Conservation (phyloP, 805 yeast genomes). For the Myxozyma neglecta region DNA sequence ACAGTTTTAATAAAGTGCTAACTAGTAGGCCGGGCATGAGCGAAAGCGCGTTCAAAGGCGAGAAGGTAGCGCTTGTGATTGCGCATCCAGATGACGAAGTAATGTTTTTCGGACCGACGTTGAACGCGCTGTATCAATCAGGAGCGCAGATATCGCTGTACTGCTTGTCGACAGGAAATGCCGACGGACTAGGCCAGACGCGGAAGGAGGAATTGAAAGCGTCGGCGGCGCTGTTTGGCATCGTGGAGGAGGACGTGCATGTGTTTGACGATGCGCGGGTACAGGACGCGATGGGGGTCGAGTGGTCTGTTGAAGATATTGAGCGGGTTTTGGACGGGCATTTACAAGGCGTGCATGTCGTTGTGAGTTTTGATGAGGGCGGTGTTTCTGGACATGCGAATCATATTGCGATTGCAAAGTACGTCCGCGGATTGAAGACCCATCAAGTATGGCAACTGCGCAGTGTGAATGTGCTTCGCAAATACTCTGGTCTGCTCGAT, state of each 20-base stretch:
- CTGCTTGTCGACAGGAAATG: conserved; percentile 64
- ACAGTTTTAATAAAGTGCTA: too few relatives aligned
- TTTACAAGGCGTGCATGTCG: conserved; percentile 39
- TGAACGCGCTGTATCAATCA: conserved; percentile 47
- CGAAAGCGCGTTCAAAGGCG: conserved; percentile 12
- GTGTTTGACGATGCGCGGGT: conserved; percentile 54
- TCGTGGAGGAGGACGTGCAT: conserved; percentile 44
- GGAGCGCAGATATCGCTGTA: conserved; percentile 28
- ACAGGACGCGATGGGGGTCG: conserved; percentile 64
- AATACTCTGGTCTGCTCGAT: conserved; percentile 42
- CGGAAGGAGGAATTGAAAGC: conserved; percentile 60
- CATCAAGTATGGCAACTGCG: conserved; percentile 37
- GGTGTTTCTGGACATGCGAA: conserved; percentile 92
- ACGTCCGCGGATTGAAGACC: conserved; percentile 38
- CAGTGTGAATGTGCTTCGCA: conserved; percentile 42
- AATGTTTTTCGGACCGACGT: conserved; percentile 90
- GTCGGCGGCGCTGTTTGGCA: conserved; percentile 58
- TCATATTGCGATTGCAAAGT: conserved; percentile 65
- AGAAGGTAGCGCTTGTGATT: conserved; percentile 49
- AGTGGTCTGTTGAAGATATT: conserved; percentile 60
- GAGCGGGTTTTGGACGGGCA: conserved; percentile 42
- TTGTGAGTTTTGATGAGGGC: conserved; percentile 74
- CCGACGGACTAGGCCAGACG: conserved; percentile 65
- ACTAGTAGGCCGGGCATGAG: background rate
- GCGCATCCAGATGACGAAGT: conserved; percentile 99